Percentiles rank a stretch among this genome's conserved stretches.
Conservation (phyloP, 768 basidiomycete genomes). For the Podaxis carcinomalis region DNA sequence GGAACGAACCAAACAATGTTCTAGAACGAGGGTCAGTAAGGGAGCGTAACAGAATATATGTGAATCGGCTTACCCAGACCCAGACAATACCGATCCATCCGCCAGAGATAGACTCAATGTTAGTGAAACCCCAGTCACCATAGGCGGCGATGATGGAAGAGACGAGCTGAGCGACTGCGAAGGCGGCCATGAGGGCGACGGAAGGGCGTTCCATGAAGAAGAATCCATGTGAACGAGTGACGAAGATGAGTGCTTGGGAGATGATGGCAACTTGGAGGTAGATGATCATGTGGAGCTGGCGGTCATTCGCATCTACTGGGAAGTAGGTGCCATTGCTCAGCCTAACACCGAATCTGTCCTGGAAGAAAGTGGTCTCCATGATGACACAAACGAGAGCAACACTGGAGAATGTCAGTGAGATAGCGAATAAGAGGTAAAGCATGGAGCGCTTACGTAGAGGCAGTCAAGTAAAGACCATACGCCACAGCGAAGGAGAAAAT, state of each 20-base stretch:
- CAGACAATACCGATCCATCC: constrained; percentile 98
- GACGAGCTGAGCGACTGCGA: constrained; percentile 89
- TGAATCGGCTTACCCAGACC: constrained; percentile 72
- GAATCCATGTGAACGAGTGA: constrained; percentile 90
- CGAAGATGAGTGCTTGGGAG: constrained; percentile 95
- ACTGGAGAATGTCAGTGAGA: constrained; percentile 29
- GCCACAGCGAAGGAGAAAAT: constrained; percentile 95
- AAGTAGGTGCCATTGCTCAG: constrained; percentile 27
- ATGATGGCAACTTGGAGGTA: constrained; percentile 98
- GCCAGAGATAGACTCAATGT: constrained; percentile 75
- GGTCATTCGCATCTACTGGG: constrained; percentile 52
- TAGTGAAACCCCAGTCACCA: constrained; percentile 92
- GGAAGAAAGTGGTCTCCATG: constrained; percentile 87
- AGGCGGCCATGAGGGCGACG: constrained; percentile 85
- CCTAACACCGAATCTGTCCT: constrained; percentile 73
- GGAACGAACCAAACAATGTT: constrained; percentile 96
- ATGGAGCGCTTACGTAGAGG: constrained; percentile 73
- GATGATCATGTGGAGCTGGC: constrained; percentile 78
- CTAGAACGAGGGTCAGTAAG: constrained; percentile 32
- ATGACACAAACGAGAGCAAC: constrained; percentile 79
- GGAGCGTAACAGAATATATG: not conserved
- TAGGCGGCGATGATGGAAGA: constrained; percentile 95
- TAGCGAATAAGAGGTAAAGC: constrained; percentile 9
- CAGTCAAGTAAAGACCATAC: constrained; percentile 90
- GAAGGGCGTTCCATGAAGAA: constrained; percentile 98